phyloP scores from a whole-genome alignment of 2,329 filamentous ascomycete genomes.

The Karstenula rhodostoma region DNA sequence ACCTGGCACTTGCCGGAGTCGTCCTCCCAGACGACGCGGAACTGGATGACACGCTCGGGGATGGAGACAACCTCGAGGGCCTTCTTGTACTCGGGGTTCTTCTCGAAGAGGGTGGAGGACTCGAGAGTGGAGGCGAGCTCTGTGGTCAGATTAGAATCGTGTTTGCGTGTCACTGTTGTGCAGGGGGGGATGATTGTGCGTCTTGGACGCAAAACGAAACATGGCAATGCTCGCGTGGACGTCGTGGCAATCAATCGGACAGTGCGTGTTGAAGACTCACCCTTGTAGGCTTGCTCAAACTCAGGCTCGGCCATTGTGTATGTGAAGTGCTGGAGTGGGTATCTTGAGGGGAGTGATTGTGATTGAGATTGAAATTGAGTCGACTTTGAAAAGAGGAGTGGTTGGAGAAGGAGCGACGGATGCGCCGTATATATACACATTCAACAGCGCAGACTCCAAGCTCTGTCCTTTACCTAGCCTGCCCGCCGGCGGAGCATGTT shows the following conservation, averaged over 20 bases:
- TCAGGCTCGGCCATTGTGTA: constrained; percentile 87
- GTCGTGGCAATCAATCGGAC: background rate
- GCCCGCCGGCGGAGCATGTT: constrained; percentile 28
- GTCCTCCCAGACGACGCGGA: constrained; percentile 96
- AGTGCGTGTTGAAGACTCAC: constrained; percentile 59
- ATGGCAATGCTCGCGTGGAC: background rate
- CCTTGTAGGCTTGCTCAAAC: constrained; percentile 98
- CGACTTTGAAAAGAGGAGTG: constrained; percentile 18
- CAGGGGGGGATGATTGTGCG: background rate
- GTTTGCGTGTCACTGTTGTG: background rate
- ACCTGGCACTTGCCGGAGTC: constrained; percentile 88
- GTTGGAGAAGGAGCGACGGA: constrained; percentile 19
- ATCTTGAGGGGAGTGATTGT: background rate
- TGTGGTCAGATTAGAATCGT: constrained; percentile 48
- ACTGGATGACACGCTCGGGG: constrained; percentile 95
- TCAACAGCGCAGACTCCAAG: constrained; percentile 19
- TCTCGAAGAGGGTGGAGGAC: constrained; percentile 89
- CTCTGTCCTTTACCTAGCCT: constrained; percentile 11
- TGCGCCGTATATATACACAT: constrained; percentile 40
- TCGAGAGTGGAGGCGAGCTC: constrained; percentile 96
- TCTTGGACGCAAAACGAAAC: background rate
- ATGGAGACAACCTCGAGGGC: constrained; percentile 87
- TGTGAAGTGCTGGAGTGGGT: constrained; percentile 9
- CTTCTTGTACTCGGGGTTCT: constrained; percentile 93
- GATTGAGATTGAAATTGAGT: too few species aligned